A percentile compares a stretch with the other conserved stretches of the same genome.
Conservation (phyloP, 768 basidiomycete species). For the Mycena olivaceomarginata region DNA sequence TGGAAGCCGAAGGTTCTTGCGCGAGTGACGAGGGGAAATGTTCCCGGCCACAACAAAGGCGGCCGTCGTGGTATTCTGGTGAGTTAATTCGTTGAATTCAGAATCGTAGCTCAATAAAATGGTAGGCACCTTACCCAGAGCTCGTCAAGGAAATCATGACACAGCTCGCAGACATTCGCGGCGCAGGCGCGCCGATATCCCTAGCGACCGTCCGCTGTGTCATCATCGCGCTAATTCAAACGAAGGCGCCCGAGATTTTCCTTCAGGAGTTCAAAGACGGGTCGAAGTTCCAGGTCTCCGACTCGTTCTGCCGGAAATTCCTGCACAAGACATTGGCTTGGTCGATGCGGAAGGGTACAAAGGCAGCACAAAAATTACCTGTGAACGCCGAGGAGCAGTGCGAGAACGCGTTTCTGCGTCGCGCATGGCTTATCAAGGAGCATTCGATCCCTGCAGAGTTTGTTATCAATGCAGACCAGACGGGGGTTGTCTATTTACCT, state of each 20-base stretch:
- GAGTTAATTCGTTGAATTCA: constrained; percentile 21
- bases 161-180: not conserved
- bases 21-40: constrained; percentile 21
- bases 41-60: not conserved
- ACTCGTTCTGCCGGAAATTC: too few relatives aligned
- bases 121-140: constrained; percentile 27
- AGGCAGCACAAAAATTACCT: constrained; percentile 33
- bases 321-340: too few relatives aligned
- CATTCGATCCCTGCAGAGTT: constrained; percentile 41
- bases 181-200: too few relatives aligned
- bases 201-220: too few relatives aligned
- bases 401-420: constrained; percentile 34
- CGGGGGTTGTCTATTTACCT: constrained; percentile 43
- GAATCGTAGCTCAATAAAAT: constrained; percentile 39
- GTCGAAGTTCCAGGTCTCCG: too few relatives aligned
- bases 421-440: constrained; percentile 36
- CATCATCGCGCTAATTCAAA: too few relatives aligned
- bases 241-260: too few relatives aligned
- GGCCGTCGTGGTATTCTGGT: not conserved
- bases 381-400: constrained; percentile 42
- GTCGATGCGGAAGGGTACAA: too few relatives aligned
- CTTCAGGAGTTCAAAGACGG: constrained; percentile 34
- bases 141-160: constrained; percentile 7
- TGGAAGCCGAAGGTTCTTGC: constrained; percentile 27
- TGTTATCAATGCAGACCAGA: constrained; percentile 53